Evolutionary conservation across 1,284 basidiomycete species (phyloP).

Genomic region (Cutaneotrichosporon cyanovorans): DNA sequence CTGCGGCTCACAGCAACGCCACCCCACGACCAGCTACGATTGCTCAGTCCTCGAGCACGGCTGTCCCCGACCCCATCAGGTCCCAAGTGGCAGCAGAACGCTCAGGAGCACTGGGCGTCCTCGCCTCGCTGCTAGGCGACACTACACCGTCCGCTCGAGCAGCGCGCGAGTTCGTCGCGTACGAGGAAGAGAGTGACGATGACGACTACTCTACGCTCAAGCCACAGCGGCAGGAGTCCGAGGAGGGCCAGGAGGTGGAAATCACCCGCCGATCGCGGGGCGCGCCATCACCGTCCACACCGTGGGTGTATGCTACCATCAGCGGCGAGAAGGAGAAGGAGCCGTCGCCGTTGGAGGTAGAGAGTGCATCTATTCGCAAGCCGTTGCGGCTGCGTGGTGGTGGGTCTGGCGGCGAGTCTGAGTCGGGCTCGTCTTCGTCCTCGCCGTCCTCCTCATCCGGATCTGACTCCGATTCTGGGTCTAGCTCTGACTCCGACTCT

Average conservation of each 20-base stretch:
- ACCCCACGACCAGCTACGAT: no score
- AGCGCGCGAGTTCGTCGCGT: slow-evolving; percentile 14
- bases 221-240: slow-evolving; percentile 5
- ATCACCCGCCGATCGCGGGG: slow-evolving; percentile 7
- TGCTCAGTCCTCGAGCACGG: not conserved
- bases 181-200: slow-evolving; percentile 22
- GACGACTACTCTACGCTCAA: slow-evolving; percentile 10
- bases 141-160: not conserved
- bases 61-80: slow-evolving; percentile 21
- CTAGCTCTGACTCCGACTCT: slow-evolving; percentile 7
- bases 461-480: slow-evolving; percentile 9
- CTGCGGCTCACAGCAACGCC: no score
- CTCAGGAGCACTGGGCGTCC: slow-evolving; percentile 21
- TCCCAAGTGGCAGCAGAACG: slow-evolving; percentile 23
- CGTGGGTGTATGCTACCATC: no score
- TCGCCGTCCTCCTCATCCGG: slow-evolving; percentile 7
- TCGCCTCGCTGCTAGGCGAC: slow-evolving; percentile 26
- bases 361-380: no score
- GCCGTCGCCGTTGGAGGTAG: not conserved
- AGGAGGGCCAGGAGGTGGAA: slow-evolving; percentile 16
- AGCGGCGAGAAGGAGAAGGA: not conserved
- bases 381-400: slow-evolving; percentile 1
- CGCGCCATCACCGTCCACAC: not conserved
- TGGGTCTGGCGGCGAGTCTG: not conserved
- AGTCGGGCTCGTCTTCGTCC: not conserved